A percentile compares a stretch with the other conserved stretches of the same genome.
Conservation (phyloP, 768 basidiomycete genomes). For the Pulveroboletus sp. region DNA sequence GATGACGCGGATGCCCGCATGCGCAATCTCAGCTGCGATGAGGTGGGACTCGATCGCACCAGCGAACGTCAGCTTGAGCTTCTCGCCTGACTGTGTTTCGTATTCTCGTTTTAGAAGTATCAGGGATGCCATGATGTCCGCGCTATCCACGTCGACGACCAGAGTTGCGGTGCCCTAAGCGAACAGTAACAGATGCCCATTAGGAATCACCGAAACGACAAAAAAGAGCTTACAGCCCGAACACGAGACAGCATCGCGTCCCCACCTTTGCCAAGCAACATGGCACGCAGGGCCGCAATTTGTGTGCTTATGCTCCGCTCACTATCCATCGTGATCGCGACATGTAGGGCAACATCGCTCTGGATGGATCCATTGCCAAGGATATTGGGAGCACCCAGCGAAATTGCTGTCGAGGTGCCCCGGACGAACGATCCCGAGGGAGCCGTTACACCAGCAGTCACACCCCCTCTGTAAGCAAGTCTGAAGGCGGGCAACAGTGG, state of each 20-base stretch:
- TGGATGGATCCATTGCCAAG: slow-evolving; percentile 31
- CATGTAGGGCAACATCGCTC: slow-evolving; percentile 60
- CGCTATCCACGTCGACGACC: slow-evolving; percentile 64
- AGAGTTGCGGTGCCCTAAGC: slow-evolving; percentile 59
- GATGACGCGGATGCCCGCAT: slow-evolving; percentile 69
- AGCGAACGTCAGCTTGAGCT: slow-evolving; percentile 60
- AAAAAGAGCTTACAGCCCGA: slow-evolving; percentile 7
- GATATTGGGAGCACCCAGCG: slow-evolving; percentile 42
- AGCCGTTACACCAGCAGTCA: slow-evolving; percentile 59
- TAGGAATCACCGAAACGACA: not conserved
- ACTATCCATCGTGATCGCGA: slow-evolving; percentile 44
- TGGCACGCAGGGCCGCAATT: slow-evolving; percentile 56
- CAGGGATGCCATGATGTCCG: slow-evolving; percentile 72
- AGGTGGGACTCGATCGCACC: slow-evolving; percentile 64
- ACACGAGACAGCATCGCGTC: slow-evolving; percentile 22
- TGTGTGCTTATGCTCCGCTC: slow-evolving; percentile 62
- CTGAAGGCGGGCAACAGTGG: slow-evolving; percentile 38
- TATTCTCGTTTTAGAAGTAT: slow-evolving; percentile 67
- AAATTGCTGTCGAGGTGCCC: slow-evolving; percentile 63
- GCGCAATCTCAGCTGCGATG: slow-evolving; percentile 65
- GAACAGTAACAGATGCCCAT: too few relatives aligned
- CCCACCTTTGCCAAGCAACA: slow-evolving; percentile 57
- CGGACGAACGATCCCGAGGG: slow-evolving; percentile 49
- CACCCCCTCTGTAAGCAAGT: slow-evolving; percentile 64
- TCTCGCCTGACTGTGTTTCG: slow-evolving; percentile 53